These are phyloP conservation scores for Paramecium tetraurelia DNA, from an alignment of 73 alveolate genomes.

Conservation along the genomic window DNA sequence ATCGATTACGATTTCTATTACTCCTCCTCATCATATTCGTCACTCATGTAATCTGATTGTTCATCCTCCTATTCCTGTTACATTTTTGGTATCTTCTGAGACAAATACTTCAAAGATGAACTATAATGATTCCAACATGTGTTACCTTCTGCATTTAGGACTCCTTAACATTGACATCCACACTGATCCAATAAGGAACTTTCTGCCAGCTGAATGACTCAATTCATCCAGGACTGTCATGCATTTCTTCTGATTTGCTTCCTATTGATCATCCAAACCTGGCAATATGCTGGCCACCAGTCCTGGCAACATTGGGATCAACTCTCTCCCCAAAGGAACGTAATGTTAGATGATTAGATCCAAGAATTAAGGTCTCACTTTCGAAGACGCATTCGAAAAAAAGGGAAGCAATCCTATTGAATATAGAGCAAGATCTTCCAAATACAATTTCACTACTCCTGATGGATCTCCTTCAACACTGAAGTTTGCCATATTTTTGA, in stretches of 20 bases:
- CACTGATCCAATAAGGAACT: constrained; percentile 50
- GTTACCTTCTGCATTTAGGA: constrained; percentile 52
- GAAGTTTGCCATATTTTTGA: constrained; percentile 47
- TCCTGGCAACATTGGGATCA: constrained; percentile 61
- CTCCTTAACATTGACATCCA: constrained; percentile 58
- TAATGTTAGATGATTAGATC: constrained; percentile 45
- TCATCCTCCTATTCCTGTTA: neutral
- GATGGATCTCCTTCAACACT: constrained; percentile 18
- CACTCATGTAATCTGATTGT: neutral
- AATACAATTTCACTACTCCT: constrained; percentile 15
- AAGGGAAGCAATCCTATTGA: constrained; percentile 61
- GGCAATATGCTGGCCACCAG: constrained; percentile 57
- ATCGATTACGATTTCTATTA: neutral
- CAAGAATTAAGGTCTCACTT: constrained; percentile 49
- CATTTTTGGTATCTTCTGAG: constrained; percentile 18
- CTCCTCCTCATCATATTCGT: constrained; percentile 22
- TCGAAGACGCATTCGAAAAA: constrained; percentile 56
- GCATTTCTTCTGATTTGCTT: constrained; percentile 11
- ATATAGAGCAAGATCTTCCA: constrained; percentile 54
- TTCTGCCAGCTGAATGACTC: constrained; percentile 49
- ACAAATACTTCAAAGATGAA: constrained; percentile 47
- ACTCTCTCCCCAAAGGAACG: constrained; percentile 60
- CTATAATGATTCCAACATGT: neutral
- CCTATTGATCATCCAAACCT: constrained; percentile 57
- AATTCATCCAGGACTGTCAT: constrained; percentile 25